Evolutionary conservation across 768 basidiomycete species (phyloP).

Genomic region (Brasilioporus rufonigricans): DNA sequence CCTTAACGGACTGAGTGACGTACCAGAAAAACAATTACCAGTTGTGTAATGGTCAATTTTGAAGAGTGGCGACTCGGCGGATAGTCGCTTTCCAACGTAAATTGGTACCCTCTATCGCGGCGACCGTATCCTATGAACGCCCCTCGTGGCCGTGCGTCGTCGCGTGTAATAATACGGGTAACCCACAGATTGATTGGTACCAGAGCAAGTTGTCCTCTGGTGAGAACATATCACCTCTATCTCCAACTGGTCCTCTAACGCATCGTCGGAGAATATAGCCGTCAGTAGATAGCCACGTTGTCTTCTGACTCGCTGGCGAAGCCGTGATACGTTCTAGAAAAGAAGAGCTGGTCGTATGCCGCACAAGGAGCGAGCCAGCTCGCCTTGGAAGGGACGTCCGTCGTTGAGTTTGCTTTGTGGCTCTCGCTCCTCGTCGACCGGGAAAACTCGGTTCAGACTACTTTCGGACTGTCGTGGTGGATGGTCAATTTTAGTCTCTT

Average conservation of each 20-base stretch:
- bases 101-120: conserved; percentile 23
- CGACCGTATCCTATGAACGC: conserved; percentile 12
- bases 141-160: not conserved
- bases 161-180: not conserved
- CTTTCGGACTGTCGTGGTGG: conserved; percentile 17
- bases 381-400: too few species aligned
- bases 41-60: conserved; percentile 16
- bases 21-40: conserved; percentile 30
- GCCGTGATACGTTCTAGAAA: not conserved
- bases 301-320: not conserved
- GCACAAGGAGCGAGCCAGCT: not conserved
- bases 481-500: not conserved
- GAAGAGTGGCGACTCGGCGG: conserved; percentile 29
- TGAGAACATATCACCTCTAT: not conserved
- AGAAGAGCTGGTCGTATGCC: not conserved
- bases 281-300: not conserved
- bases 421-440: conserved; percentile 10
- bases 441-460: conserved; percentile 31
- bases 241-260: not conserved
- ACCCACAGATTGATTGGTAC: not conserved
- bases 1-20: conserved; percentile 25
- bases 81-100: not conserved
- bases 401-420: conserved; percentile 4
- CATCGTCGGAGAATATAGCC: not conserved
- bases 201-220: not conserved